A percentile compares a stretch with the other conserved stretches of the same genome.
Evolutionary conservation across 805 yeast species (phyloP).

Genomic region (Candida vaughaniae): DNA sequence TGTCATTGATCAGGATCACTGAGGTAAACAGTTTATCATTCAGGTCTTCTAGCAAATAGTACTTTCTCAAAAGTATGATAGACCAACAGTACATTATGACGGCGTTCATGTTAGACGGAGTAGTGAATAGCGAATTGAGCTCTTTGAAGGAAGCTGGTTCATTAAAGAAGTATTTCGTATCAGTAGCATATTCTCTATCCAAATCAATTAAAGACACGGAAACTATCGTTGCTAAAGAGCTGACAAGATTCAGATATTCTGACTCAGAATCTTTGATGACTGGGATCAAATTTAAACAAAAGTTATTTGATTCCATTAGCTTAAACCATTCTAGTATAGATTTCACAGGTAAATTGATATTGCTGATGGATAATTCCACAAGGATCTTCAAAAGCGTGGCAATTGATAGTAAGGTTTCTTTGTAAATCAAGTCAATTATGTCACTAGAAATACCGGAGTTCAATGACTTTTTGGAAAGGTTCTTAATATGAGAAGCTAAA

Average conservation of each 20-base stretch:
- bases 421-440: slow-evolving; percentile 21
- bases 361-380: slow-evolving; percentile 40
- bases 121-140: slow-evolving; percentile 41
- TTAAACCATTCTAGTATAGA: slow-evolving; percentile 56
- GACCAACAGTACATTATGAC: slow-evolving; percentile 67
- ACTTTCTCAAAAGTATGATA: slow-evolving; percentile 53
- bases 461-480: neutral
- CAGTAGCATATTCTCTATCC: slow-evolving; percentile 34
- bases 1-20: slow-evolving; percentile 17
- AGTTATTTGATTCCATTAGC: slow-evolving; percentile 39
- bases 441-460: slow-evolving; percentile 8
- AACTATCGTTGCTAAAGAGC: slow-evolving; percentile 47
- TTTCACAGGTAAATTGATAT: slow-evolving; percentile 27
- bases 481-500: slow-evolving; percentile 9
- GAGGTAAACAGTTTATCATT: slow-evolving; percentile 19
- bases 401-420: slow-evolving; percentile 33
- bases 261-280: slow-evolving; percentile 18
- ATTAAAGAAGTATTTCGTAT: slow-evolving; percentile 16
- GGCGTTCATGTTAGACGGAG: slow-evolving; percentile 40
- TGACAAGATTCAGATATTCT: slow-evolving; percentile 34
- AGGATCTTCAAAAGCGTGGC: slow-evolving; percentile 37
- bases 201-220: slow-evolving; percentile 58
- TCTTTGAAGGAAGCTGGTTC: slow-evolving; percentile 36
- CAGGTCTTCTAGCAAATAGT: slow-evolving; percentile 41
- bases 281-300: slow-evolving; percentile 25